A percentile compares a stretch with the other conserved stretches of the same genome.
Evolutionary conservation across 1,284 basidiomycete species (phyloP).

Genomic region (Leccinum variabile): DNA sequence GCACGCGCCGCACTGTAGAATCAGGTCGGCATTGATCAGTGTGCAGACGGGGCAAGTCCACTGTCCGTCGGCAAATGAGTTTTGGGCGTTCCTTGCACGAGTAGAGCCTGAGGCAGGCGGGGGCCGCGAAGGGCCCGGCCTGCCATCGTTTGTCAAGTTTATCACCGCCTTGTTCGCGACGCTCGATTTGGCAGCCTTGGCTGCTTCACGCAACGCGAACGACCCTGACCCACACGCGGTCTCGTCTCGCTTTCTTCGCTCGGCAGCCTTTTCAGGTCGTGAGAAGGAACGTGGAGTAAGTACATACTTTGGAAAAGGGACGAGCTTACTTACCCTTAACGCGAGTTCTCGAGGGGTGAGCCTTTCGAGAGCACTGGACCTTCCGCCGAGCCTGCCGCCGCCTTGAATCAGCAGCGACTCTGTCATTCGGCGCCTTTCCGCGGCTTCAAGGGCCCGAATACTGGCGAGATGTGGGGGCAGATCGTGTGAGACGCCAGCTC

Average conservation of each 20-base stretch:
- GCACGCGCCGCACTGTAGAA: constrained; percentile 67
- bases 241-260: constrained; percentile 70
- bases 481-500: constrained; percentile 60
- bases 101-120: constrained; percentile 7
- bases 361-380: constrained; percentile 34
- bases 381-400: constrained; percentile 57
- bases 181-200: constrained; percentile 67
- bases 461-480: constrained; percentile 64
- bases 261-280: constrained; percentile 64
- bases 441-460: constrained; percentile 68
- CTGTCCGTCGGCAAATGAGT: constrained; percentile 22
- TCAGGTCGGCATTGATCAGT: constrained; percentile 54
- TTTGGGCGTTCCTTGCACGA: neutral
- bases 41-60: constrained; percentile 79
- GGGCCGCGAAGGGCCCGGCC: constrained; percentile 13
- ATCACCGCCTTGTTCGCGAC: constrained; percentile 50
- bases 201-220: constrained; percentile 61
- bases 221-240: constrained; percentile 67
- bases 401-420: constrained; percentile 51
- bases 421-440: constrained; percentile 63
- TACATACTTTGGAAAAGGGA: neutral
- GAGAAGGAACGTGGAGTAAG: neutral
- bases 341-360: constrained; percentile 71
- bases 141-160: constrained; percentile 53
- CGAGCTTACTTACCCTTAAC: constrained; percentile 57